Conservation (phyloP, 192 early-diverging fungal species). For the Glomus cerebriforme region DNA sequence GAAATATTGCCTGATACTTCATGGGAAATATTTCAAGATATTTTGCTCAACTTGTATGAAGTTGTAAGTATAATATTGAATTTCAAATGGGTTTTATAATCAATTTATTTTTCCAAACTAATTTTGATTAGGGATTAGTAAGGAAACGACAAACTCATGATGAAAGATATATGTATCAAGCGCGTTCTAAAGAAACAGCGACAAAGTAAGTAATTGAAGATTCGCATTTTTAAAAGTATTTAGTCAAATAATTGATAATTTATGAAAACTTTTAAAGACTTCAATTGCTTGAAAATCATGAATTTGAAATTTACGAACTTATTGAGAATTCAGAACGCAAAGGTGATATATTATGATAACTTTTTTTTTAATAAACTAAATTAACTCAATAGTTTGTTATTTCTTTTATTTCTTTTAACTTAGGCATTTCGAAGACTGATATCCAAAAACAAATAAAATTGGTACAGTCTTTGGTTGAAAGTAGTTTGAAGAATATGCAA, state of each 20-base stretch:
- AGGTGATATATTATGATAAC: background rate
- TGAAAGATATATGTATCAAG: constrained; percentile 22
- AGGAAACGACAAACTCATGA: constrained; percentile 18
- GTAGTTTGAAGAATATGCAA: constrained; percentile 11
- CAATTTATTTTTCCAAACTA: background rate
- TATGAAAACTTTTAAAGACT: background rate
- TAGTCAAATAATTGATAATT: background rate
- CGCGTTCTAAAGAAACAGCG: constrained; percentile 7
- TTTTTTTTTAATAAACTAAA: background rate
- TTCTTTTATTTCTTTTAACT: background rate
- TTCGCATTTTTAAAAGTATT: background rate
- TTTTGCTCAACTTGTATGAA: background rate
- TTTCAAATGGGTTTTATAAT: background rate
- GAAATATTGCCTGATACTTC: background rate
- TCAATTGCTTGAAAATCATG: constrained; percentile 6
- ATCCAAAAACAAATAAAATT: constrained; percentile 13
- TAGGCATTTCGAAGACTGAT: constrained; percentile 12
- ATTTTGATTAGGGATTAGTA: constrained; percentile 14
- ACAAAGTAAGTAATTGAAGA: background rate
- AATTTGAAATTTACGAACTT: constrained; percentile 14
- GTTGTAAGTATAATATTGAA: background rate
- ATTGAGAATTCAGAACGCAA: constrained; percentile 22
- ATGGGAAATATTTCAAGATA: constrained; percentile 1
- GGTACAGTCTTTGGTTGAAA: constrained; percentile 8
- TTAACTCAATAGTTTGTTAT: background rate